A percentile compares a stretch with the other conserved stretches of the same genome.
These are phyloP conservation scores for Capsicum baccatum DNA, from an alignment of 257 asterid species.

Conservation along the genomic window DNA sequence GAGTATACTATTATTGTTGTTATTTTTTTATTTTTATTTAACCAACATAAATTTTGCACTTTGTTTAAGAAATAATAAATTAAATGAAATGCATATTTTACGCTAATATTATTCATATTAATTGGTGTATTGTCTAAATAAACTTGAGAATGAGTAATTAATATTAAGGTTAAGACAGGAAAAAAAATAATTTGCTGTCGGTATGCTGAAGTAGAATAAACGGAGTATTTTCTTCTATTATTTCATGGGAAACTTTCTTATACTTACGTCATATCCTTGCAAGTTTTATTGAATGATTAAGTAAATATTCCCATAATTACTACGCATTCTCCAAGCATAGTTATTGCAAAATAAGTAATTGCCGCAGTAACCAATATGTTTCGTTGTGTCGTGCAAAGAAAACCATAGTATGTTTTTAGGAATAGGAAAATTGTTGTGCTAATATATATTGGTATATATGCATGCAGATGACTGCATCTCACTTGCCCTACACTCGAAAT, in stretches of 20 bases:
- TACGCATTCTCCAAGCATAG: background rate
- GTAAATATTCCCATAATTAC: background rate
- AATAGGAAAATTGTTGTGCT: background rate
- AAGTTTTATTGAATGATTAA: too few relatives aligned
- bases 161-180: too few relatives aligned
- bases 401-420: background rate
- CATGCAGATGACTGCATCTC: constrained; percentile 93
- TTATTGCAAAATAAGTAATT: too few relatives aligned
- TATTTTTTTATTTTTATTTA: too few relatives aligned
- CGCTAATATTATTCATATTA: too few relatives aligned
- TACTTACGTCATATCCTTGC: background rate
- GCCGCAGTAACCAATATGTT: too few relatives aligned
- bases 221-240: background rate
- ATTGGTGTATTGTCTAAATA: background rate
- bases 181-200: too few relatives aligned
- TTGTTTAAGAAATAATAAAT: background rate
- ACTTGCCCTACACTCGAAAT: constrained; percentile 90
- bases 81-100: background rate
- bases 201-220: too few relatives aligned
- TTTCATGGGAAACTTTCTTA: background rate
- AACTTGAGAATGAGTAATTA: background rate
- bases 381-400: background rate
- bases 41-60: background rate
- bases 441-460: background rate
- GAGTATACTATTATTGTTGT: too few relatives aligned